These are phyloP conservation scores for Choricystis sp. DNA, from an alignment of 139 green algal species.

Conservation along the genomic window DNA sequence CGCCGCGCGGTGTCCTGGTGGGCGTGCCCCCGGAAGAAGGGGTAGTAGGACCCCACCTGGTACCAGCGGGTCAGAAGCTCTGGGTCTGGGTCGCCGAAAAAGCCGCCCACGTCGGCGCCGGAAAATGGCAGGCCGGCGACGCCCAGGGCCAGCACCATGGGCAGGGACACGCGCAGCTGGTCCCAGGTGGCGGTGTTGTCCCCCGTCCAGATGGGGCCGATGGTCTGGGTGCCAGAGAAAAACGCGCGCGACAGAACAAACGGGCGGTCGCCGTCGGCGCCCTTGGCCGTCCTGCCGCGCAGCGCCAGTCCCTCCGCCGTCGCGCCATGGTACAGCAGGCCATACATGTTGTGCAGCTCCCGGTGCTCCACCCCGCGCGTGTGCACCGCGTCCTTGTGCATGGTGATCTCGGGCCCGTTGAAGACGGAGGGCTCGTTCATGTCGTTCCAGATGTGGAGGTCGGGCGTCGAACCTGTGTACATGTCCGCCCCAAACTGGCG, in stretches of 20 bases:
- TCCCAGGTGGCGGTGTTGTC: constrained; percentile 86
- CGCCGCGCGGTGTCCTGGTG: constrained; percentile 90
- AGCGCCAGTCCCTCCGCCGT: constrained; percentile 27
- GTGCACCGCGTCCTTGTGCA: constrained; percentile 88
- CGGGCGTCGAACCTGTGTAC: constrained; percentile 67
- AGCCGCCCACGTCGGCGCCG: constrained; percentile 93
- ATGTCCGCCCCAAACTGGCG: constrained; percentile 58
- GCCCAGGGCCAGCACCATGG: constrained; percentile 83
- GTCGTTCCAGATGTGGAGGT: constrained; percentile 99
- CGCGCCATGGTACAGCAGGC: constrained; percentile 84
- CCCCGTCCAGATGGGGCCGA: constrained; percentile 96
- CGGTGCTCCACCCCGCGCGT: constrained; percentile 69
- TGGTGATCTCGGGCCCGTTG: constrained; percentile 94
- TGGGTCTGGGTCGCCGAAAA: constrained; percentile 92
- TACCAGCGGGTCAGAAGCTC: constrained; percentile 92
- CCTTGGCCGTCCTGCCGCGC: constrained; percentile 24
- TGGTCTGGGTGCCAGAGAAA: constrained; percentile 70
- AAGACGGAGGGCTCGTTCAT: constrained; percentile 99
- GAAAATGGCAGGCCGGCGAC: constrained; percentile 73
- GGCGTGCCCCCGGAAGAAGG: constrained; percentile 92
- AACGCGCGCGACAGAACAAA: constrained; percentile 95
- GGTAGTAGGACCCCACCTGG: constrained; percentile 87
- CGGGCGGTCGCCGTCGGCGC: constrained; percentile 70
- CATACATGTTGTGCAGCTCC: constrained; percentile 91
- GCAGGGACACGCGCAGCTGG: constrained; percentile 51